A percentile compares a stretch with the other conserved stretches of the same genome.
Conservation (phyloP, 2,329 filamentous ascomycete genomes). For the Claviceps pusilla region DNA sequence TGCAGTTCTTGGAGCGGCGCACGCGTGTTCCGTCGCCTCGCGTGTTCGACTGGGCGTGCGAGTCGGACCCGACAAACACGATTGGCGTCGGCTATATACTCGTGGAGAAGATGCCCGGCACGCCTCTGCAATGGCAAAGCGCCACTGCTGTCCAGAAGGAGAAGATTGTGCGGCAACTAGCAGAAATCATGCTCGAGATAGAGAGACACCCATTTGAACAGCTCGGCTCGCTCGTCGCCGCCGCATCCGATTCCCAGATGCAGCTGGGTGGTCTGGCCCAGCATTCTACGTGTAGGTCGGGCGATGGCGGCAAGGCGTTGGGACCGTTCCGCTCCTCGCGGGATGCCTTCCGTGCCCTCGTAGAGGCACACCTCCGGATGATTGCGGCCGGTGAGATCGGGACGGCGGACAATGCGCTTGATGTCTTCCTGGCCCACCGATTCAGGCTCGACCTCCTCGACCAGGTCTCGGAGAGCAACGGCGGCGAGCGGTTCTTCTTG, state of each 20-base stretch:
- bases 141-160: constrained; percentile 14
- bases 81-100: constrained; percentile 25
- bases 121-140: constrained; percentile 19
- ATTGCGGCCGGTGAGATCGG: constrained; percentile 6
- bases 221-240: constrained; percentile 12
- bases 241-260: neutral
- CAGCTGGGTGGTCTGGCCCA: neutral
- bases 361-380: constrained; percentile 12
- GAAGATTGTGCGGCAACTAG: constrained; percentile 17
- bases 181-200: constrained; percentile 18
- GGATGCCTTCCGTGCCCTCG: constrained; percentile 7
- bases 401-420: neutral
- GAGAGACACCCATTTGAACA: constrained; percentile 17
- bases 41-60: constrained; percentile 19
- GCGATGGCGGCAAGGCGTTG: constrained; percentile 2
- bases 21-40: constrained; percentile 18
- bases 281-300: neutral
- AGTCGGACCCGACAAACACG: constrained; percentile 16
- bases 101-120: constrained; percentile 25
- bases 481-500: too few relatives aligned
- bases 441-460: neutral
- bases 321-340: constrained; percentile 13
- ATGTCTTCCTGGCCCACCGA: neutral
- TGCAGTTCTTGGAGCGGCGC: constrained; percentile 11
- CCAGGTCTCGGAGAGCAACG: too few relatives aligned